Conservation (phyloP, 148 eudicot species). For the Silene uniflora region DNA sequence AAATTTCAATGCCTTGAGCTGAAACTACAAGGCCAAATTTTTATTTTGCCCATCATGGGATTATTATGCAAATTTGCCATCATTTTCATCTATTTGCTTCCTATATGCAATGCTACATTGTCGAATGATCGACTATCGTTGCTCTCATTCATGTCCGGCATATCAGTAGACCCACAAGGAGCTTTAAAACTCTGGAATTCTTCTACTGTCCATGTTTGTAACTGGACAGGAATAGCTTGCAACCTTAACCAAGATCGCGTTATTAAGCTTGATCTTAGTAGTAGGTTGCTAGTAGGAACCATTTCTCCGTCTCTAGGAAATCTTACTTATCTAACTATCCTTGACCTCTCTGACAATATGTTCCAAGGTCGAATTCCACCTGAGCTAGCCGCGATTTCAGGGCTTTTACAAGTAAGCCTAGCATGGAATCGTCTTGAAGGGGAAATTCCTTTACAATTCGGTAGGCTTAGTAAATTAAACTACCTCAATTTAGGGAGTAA, state of each 20-base stretch:
- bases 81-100: conserved; percentile 26
- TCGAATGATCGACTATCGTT: conserved; percentile 47
- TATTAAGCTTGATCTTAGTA: conserved; percentile 52
- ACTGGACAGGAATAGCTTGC: conserved; percentile 65
- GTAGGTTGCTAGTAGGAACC: conserved; percentile 43
- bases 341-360: conserved; percentile 57
- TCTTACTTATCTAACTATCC: conserved; percentile 43
- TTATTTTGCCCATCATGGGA: conserved; percentile 28
- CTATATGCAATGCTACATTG: conserved; percentile 31
- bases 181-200: conserved; percentile 52
- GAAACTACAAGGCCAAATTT: not conserved
- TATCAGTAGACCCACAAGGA: conserved; percentile 44
- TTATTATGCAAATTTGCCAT: conserved; percentile 31
- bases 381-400: conserved; percentile 46
- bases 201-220: conserved; percentile 47
- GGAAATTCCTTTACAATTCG: conserved; percentile 50
- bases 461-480: conserved; percentile 38
- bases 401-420: conserved; percentile 55
- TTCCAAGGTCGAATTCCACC: conserved; percentile 63
- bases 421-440: conserved; percentile 63
- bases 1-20: conserved; percentile 7
- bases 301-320: conserved; percentile 59
- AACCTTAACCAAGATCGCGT: conserved; percentile 32
- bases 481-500: conserved; percentile 73
- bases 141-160: conserved; percentile 46